Evolutionary conservation across 805 yeast species (phyloP), one percentile per base, ranked within the genome.

Genomic region (fission yeast (Schizosaccharomyces pombe)): DNA sequence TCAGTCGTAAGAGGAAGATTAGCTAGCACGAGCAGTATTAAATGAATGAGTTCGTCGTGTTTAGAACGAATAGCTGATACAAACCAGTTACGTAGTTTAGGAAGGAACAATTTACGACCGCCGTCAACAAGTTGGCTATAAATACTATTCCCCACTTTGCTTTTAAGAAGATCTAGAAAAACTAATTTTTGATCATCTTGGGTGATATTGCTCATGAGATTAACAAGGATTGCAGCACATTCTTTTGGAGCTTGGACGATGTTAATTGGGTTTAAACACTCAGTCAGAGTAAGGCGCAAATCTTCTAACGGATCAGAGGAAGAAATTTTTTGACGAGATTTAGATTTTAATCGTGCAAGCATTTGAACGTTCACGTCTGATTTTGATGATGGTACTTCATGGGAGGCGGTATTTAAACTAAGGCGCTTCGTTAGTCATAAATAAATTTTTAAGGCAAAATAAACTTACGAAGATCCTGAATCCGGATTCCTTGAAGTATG

Each of bases 51-150:
- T 43, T 43, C 26, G 26, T 43, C 49, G 14, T 19, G 26, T 43
- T 43, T 43, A 43, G 49, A 43, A 5, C 49, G 49, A 43, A 43
- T 43, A 43, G 49, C 49, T 22, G 49, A 43, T 22, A 43, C 49
- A 43, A 43, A 43, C 49, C 49, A 43, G 26, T 43, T 43, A 22
- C 49, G 28, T 26, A 43, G 30, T 43, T 43, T 43, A n/a, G 49
- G 49, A 19, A 43, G 30, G 26, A 43, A 43, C 14, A 43, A 22
- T 5, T 26, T 19, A 6, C 49, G 49, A 43, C 49, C 30, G 26
- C 49, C 49, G 12, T 43, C 49, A 16, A 43, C 49, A 16, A 43
- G 31, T 22, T 43, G 30, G 14, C 16, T 16, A 19, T 16, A 43
- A 24, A 43, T 43, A 5, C 30, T 43, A 16, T 19, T 29, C 26